phyloP scores from a whole-genome alignment of 2,329 filamentous ascomycete species.

The Diaporthe eres region DNA sequence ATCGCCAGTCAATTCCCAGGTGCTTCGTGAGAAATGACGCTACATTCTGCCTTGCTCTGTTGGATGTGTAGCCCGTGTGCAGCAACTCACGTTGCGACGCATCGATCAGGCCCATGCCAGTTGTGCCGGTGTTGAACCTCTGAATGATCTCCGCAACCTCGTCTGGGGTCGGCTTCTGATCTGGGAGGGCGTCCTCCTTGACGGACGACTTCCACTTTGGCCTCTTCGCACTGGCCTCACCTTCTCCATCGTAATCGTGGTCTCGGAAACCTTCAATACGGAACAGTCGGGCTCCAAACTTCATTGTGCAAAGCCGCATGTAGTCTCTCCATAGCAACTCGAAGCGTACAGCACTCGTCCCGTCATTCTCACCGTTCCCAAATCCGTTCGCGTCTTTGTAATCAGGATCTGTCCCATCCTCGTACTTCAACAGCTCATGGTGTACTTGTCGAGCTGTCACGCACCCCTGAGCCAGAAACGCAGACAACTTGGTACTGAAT shows the following conservation, averaged over 20 bases:
- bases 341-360: conserved; percentile 77
- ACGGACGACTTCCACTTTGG: conserved; percentile 64
- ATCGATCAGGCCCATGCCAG: conserved; percentile 83
- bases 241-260: conserved; percentile 61
- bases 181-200: conserved; percentile 46
- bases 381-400: conserved; percentile 67
- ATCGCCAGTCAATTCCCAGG: conserved; percentile 82
- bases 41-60: conserved; percentile 82
- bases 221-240: conserved; percentile 46
- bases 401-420: conserved; percentile 68
- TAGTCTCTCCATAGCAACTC: conserved; percentile 87
- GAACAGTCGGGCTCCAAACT: conserved; percentile 78
- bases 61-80: conserved; percentile 83
- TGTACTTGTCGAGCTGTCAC: conserved; percentile 82
- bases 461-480: conserved; percentile 79
- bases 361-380: conserved; percentile 79
- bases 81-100: conserved; percentile 82
- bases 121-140: conserved; percentile 76
- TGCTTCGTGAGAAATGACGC: conserved; percentile 82
- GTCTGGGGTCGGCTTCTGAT: conserved; percentile 58
- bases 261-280: conserved; percentile 73
- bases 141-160: conserved; percentile 65
- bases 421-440: conserved; percentile 75
- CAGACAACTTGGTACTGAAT: conserved; percentile 83
- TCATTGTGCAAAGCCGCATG: conserved; percentile 81